Base-by-base conservation (phyloP, 345 rosid species). In the Carallia pectinifolia region DNA sequence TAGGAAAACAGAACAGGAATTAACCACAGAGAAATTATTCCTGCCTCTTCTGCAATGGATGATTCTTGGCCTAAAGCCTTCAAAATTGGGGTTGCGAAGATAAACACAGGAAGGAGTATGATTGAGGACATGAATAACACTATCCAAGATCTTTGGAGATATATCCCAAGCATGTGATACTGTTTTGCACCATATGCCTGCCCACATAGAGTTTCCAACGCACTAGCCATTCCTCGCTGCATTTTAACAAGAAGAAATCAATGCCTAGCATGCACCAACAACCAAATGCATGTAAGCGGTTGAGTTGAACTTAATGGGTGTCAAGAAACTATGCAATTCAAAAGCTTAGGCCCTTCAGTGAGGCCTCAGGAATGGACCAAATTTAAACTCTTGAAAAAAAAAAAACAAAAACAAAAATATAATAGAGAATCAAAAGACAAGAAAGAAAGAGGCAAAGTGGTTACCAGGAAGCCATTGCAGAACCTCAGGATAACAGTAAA, bases 201-300 rank as follows among this genome's bases (percentile, higher is more conserved):
- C 56, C 98, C 98, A 53, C 98, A 92, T 16, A 92, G 72, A 13
- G 96, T 92, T 78, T 92, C 91, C 66, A 87, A 65, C 34, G 89
- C 96, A 64, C 94, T 88, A 6, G 96, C 87, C 98, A 90, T 92
- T 2, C 96, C 98, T 58, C 88, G 68, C 96, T 92, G 86, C 81
- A 44, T 17, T 18, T 6, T 17, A 54, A 15, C 31, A 53, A 13
- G 12, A 58, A 56, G 23, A 7, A 1, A 34, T 50, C 13, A 55
- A 55, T 13, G 8, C 33, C 27, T 55, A 33, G 31, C 50, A 44
- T 44, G 16, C 16, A 12, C 50, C 23, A 4, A 55, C 6, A 55
- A 6, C 60, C 60, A 1, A 55, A 8, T 55, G 60, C 60, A 55
- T 55, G 60, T 55, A 23, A 23, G 6, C 31, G 23, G 60, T 15